phyloP scores from a whole-genome alignment of 2,329 filamentous ascomycete genomes.

The Chalara sp. region DNA sequence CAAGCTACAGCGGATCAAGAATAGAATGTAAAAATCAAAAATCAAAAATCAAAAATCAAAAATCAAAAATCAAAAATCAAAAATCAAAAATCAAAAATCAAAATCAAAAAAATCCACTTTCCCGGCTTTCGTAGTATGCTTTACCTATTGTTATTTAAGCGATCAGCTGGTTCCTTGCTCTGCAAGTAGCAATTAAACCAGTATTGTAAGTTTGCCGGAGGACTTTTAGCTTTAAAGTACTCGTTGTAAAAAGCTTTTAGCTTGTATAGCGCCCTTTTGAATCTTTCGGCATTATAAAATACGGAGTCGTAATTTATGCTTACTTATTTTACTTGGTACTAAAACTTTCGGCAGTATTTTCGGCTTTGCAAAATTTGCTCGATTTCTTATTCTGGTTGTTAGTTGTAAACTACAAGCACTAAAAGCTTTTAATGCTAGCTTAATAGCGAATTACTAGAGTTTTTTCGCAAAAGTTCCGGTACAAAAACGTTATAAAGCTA shows the following conservation, averaged over 20 bases:
- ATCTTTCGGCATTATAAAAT: not conserved
- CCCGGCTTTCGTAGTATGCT: not conserved
- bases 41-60: too few relatives aligned
- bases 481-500: not conserved
- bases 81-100: too few relatives aligned
- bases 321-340: not conserved
- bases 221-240: not conserved
- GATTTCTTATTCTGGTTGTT: too few relatives aligned
- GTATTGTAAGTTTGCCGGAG: not conserved
- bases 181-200: not conserved
- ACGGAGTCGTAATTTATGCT: not conserved
- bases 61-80: too few relatives aligned
- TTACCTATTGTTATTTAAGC: not conserved
- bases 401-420: too few relatives aligned
- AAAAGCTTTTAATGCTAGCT: too few relatives aligned
- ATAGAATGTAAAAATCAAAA: too few relatives aligned
- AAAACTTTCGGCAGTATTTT: too few relatives aligned
- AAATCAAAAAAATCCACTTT: not conserved
- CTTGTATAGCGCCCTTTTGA: too few relatives aligned
- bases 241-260: too few relatives aligned
- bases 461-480: not conserved
- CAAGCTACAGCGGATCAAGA: not conserved
- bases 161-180: not conserved
- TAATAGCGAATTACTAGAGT: too few relatives aligned
- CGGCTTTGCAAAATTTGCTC: too few relatives aligned